phyloP scores from a whole-genome alignment of 495 filamentous ascomycete genomes.

The Choiromyces venosus region DNA sequence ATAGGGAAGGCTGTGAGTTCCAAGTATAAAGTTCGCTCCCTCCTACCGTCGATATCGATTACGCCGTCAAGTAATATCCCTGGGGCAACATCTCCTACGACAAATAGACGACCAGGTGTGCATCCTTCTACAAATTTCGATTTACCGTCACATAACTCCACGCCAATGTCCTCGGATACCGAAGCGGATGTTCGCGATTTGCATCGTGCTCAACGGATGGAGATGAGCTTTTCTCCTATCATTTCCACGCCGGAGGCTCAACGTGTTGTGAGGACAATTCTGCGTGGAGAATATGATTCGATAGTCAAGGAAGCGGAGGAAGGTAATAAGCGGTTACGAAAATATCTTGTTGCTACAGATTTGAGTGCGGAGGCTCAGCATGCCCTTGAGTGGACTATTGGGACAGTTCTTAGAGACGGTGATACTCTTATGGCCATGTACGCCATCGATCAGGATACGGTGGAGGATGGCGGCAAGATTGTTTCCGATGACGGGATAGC shows the following conservation, averaged over 20 bases:
- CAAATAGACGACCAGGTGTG: slow-evolving; percentile 50
- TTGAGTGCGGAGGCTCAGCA: slow-evolving; percentile 88
- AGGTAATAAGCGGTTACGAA: slow-evolving; percentile 67
- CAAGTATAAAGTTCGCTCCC: slow-evolving; percentile 51
- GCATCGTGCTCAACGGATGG: slow-evolving; percentile 74
- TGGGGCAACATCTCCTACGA: slow-evolving; percentile 37
- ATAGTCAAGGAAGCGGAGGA: slow-evolving; percentile 70
- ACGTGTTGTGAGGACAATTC: slow-evolving; percentile 77
- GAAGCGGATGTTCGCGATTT: slow-evolving; percentile 81
- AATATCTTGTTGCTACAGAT: slow-evolving; percentile 89
- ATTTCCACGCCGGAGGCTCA: slow-evolving; percentile 67
- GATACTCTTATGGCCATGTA: slow-evolving; percentile 90
- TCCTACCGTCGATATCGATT: slow-evolving; percentile 59
- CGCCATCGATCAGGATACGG: slow-evolving; percentile 79
- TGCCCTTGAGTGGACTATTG: slow-evolving; percentile 94
- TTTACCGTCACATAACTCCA: slow-evolving; percentile 60
- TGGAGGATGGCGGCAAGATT: slow-evolving; percentile 44
- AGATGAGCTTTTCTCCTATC: slow-evolving; percentile 71
- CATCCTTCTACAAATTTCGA: slow-evolving; percentile 82
- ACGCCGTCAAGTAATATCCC: slow-evolving; percentile 52
- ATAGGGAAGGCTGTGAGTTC: slow-evolving; percentile 44
- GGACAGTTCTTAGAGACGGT: slow-evolving; percentile 87
- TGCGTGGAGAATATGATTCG: slow-evolving; percentile 73
- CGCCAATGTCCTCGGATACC: slow-evolving; percentile 77
- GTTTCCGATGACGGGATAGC: slow-evolving; percentile 36